Evolutionary conservation across 2,329 filamentous ascomycete species (phyloP).

Genomic region (Phyllosticta citrichinensis): DNA sequence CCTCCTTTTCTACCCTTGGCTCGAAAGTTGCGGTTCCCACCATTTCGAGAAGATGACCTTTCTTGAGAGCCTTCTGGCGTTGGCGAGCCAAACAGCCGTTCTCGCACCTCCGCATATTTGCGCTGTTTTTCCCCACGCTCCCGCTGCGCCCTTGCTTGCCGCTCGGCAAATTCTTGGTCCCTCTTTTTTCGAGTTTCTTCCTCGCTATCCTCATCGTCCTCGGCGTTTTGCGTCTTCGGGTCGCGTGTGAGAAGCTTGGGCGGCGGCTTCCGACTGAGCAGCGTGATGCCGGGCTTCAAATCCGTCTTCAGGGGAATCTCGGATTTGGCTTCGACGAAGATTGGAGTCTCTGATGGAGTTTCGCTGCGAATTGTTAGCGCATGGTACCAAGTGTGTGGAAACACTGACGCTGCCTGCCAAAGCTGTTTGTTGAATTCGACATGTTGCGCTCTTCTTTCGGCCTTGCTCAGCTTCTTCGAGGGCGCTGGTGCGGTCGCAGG

Average conservation of each 20-base stretch:
- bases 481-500: constrained; percentile 23
- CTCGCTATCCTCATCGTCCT: constrained; percentile 52
- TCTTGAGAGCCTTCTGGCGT: constrained; percentile 25
- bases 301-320: constrained; percentile 55
- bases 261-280: constrained; percentile 73
- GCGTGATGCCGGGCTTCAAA: constrained; percentile 74
- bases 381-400: constrained; percentile 9
- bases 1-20: constrained; percentile 27
- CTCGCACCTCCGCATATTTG: constrained; percentile 78
- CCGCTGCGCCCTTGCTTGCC: constrained; percentile 64
- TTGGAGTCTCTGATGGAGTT: constrained; percentile 55
- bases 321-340: constrained; percentile 60
- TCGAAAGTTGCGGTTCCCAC: constrained; percentile 18
- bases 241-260: constrained; percentile 51
- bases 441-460: constrained; percentile 71
- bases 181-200: constrained; percentile 50
- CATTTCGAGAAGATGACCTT: constrained; percentile 17
- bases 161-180: constrained; percentile 63
- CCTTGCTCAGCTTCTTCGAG: constrained; percentile 53
- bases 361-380: constrained; percentile 44
- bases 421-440: constrained; percentile 73
- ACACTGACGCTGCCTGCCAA: constrained; percentile 75
- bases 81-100: constrained; percentile 69
- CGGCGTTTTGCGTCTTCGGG: constrained; percentile 34
- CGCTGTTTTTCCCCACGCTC: constrained; percentile 84